phyloP scores from a whole-genome alignment of 306 rosid genomes.

The Gastrolobium bilobum region DNA sequence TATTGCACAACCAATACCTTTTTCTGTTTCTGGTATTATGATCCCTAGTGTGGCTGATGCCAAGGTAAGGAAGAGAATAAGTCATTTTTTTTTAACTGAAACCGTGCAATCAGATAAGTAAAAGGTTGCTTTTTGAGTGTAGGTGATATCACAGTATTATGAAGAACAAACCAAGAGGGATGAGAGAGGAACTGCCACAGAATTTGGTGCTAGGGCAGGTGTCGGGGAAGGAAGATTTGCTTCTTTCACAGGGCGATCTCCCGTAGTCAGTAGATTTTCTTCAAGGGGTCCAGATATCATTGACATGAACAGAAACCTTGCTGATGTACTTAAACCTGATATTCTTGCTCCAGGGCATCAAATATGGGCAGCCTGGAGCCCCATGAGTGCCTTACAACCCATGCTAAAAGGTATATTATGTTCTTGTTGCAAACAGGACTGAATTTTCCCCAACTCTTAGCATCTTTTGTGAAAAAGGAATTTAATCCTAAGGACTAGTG shows the following conservation, averaged over 20 bases:
- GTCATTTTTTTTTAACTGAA: background rate
- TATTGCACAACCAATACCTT: slow-evolving; percentile 79
- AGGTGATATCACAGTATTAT: slow-evolving; percentile 70
- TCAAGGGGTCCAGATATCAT: slow-evolving; percentile 89
- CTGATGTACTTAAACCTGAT: slow-evolving; percentile 91
- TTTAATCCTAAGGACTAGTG: background rate
- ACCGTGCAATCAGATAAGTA: slow-evolving; percentile 1
- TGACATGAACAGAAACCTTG: slow-evolving; percentile 53
- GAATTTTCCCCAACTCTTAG: background rate
- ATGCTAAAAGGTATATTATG: slow-evolving; percentile 55
- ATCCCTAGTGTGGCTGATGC: slow-evolving; percentile 70
- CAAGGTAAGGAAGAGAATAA: slow-evolving; percentile 56
- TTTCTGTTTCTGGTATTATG: slow-evolving; percentile 69
- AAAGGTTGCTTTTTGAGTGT: background rate
- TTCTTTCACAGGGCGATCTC: slow-evolving; percentile 64
- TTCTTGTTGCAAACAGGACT: background rate
- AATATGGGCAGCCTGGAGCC: slow-evolving; percentile 96
- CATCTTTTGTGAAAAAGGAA: background rate
- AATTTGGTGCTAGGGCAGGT: slow-evolving; percentile 63
- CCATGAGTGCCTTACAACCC: slow-evolving; percentile 75
- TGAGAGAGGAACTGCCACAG: slow-evolving; percentile 52
- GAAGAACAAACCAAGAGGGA: slow-evolving; percentile 68
- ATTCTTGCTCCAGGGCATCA: slow-evolving; percentile 94
- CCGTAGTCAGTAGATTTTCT: slow-evolving; percentile 84
- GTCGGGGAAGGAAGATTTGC: slow-evolving; percentile 84